Evolutionary conservation across 176 grass and related monocot species (phyloP).

Genomic region (Saccharum spontaneum): DNA sequence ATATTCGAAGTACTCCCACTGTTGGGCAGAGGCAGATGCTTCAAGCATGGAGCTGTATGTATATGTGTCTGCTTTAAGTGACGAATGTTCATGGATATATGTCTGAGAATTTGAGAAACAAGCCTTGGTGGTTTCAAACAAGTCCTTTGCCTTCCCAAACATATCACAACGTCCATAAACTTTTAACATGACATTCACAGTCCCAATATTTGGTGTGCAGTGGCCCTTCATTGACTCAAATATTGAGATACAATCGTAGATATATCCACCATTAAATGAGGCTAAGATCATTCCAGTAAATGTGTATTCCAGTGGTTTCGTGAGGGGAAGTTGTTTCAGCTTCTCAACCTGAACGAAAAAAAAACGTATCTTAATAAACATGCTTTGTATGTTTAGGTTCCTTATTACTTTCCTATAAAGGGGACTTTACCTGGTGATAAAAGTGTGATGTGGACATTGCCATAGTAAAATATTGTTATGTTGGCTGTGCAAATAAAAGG

Average conservation of each 20-base stretch:
- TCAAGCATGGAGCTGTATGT: conserved; percentile 89
- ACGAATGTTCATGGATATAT: conserved; percentile 29
- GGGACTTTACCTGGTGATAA: not conserved
- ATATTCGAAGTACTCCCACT: conserved; percentile 99
- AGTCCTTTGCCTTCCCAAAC: conserved; percentile 84
- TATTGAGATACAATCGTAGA: conserved; percentile 77
- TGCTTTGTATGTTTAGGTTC: not conserved
- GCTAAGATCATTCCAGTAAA: conserved; percentile 97
- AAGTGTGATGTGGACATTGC: not conserved
- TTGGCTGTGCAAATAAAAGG: conserved; percentile 19
- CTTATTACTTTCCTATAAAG: conserved; percentile 6
- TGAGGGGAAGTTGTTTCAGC: conserved; percentile 64
- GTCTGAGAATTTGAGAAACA: conserved; percentile 30
- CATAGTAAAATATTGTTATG: conserved; percentile 1
- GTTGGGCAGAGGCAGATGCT: conserved; percentile 65
- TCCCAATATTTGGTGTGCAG: conserved; percentile 83
- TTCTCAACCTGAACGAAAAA: conserved; percentile 70
- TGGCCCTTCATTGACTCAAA: conserved; percentile 81
- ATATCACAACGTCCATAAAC: conserved; percentile 77
- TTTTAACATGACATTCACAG: conserved; percentile 91
- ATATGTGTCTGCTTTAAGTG: conserved; percentile 56
- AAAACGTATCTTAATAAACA: not conserved
- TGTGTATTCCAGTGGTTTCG: conserved; percentile 77
- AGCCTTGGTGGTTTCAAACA: conserved; percentile 69
- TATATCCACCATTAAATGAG: conserved; percentile 79